phyloP scores from a whole-genome alignment of 371 early-diverging fungal genomes.

The Synchytrium microbalum region DNA sequence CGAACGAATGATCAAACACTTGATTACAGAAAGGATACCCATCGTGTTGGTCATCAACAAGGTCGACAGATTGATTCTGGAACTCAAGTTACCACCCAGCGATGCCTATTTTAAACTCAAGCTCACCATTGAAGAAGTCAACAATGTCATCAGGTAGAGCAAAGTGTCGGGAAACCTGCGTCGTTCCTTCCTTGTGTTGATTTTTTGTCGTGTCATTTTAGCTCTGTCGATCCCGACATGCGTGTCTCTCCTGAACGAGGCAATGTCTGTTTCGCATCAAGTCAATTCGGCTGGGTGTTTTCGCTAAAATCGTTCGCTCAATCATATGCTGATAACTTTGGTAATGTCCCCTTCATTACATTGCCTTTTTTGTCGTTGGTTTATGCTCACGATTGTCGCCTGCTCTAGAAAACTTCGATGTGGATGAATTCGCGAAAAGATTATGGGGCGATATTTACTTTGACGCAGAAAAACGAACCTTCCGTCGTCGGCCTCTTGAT shows the following conservation, averaged over 20 bases:
- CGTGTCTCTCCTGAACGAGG: constrained; percentile 89
- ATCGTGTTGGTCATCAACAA: constrained; percentile 91
- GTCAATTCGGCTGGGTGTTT: constrained; percentile 92
- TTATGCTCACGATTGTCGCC: neutral
- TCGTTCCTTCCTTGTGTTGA: neutral
- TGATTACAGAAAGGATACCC: constrained; percentile 69
- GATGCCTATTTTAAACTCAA: constrained; percentile 95
- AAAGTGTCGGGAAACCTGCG: constrained; percentile 7
- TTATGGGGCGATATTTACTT: constrained; percentile 97
- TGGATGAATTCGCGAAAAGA: constrained; percentile 77
- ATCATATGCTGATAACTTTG: constrained; percentile 63
- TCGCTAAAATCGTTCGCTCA: constrained; percentile 87
- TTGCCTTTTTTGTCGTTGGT: neutral
- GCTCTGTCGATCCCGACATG: constrained; percentile 44
- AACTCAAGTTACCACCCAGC: constrained; percentile 88
- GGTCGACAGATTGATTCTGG: constrained; percentile 91
- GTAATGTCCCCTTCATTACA: constrained; percentile 19
- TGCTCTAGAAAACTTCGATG: constrained; percentile 41
- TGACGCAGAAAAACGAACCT: constrained; percentile 66
- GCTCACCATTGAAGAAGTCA: constrained; percentile 93
- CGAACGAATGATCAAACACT: constrained; percentile 76
- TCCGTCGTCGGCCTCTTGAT: constrained; percentile 60
- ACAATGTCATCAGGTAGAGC: constrained; percentile 64
- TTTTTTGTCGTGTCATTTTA: constrained; percentile 10
- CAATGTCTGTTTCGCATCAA: constrained; percentile 94